Percentiles rank a stretch among this genome's conserved stretches.
Evolutionary conservation across 2,329 filamentous ascomycete genomes (phyloP).

Genomic region (Lasiodiplodia sp.): DNA sequence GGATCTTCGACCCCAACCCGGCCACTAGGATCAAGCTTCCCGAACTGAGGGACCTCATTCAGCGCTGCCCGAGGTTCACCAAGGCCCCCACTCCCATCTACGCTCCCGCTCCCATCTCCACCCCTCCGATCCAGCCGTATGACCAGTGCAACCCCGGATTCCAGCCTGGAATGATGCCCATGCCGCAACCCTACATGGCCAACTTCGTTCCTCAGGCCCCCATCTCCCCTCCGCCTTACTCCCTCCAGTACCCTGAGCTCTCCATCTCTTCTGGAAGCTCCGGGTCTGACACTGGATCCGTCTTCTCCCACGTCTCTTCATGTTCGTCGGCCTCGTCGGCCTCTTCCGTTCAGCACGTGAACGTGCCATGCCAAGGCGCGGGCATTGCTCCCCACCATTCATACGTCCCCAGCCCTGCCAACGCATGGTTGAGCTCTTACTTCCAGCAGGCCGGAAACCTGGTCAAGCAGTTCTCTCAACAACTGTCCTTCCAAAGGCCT

Average conservation of each 20-base stretch:
- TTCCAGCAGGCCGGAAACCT: constrained; percentile 48
- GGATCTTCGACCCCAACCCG: constrained; percentile 88
- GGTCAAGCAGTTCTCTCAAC: constrained; percentile 43
- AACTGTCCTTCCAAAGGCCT: constrained; percentile 48
- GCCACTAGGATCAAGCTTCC: constrained; percentile 80
- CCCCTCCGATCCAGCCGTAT: constrained; percentile 53
- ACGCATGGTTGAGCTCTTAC: constrained; percentile 50
- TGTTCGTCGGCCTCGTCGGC: constrained; percentile 32
- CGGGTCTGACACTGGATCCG: constrained; percentile 49
- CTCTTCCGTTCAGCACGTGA: constrained; percentile 14
- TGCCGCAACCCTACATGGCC: constrained; percentile 39
- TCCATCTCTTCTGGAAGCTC: constrained; percentile 48
- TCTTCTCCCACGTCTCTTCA: constrained; percentile 50
- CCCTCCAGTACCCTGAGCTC: constrained; percentile 35
- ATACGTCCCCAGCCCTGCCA: constrained; percentile 47
- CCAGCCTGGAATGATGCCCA: constrained; percentile 38
- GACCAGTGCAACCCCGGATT: constrained; percentile 39
- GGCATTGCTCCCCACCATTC: constrained; percentile 36
- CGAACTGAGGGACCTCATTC: constrained; percentile 79
- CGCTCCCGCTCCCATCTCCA: constrained; percentile 52
- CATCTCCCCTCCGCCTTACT: constrained; percentile 39
- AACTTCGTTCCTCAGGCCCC: constrained; percentile 42
- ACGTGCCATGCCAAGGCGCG: constrained; percentile 18
- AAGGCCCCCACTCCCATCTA: constrained; percentile 47
- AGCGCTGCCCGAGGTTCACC: constrained; percentile 79